Percentiles rank a stretch among this genome's conserved stretches.
These are phyloP conservation scores for Fistulifera solaris DNA, from an alignment of 108 stramenopile genomes.

Conservation along the genomic window DNA sequence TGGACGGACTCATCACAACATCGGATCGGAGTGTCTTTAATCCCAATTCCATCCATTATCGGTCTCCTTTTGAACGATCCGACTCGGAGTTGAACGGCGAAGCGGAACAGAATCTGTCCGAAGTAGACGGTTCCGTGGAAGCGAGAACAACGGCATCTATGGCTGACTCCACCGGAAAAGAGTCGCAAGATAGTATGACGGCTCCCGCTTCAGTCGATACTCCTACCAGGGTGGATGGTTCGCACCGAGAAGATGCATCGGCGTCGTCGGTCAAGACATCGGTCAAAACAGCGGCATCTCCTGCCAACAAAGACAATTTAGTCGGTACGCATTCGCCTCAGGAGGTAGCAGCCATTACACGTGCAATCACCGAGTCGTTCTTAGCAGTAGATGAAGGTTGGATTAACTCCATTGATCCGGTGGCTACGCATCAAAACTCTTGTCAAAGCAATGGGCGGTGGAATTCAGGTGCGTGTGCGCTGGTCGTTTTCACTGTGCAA, in stretches of 20 bases:
- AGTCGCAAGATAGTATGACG: neutral
- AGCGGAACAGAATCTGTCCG: conserved; percentile 14
- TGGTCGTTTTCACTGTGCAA: conserved; percentile 66
- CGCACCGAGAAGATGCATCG: conserved; percentile 11
- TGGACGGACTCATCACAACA: conserved; percentile 64
- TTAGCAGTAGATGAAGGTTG: conserved; percentile 79
- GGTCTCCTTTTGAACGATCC: conserved; percentile 46
- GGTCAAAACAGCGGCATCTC: conserved; percentile 52
- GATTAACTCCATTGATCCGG: conserved; percentile 81
- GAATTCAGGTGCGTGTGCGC: conserved; percentile 82
- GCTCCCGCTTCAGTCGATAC: neutral
- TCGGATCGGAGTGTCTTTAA: conserved; percentile 44
- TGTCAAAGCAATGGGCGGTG: conserved; percentile 73
- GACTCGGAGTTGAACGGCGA: conserved; percentile 49
- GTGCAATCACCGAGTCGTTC: conserved; percentile 68
- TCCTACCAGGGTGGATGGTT: neutral
- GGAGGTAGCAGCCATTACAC: conserved; percentile 59
- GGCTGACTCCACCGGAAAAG: neutral
- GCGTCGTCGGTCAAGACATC: conserved; percentile 66
- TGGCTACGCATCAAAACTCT: conserved; percentile 71
- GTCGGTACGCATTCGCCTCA: conserved; percentile 59
- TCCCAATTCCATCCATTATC: conserved; percentile 71
- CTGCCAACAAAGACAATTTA: conserved; percentile 31
- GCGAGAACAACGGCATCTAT: neutral
- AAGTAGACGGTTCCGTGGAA: conserved; percentile 6